Conservation (phyloP, 2,329 filamentous ascomycete genomes). For the Alternaria burnsii region DNA sequence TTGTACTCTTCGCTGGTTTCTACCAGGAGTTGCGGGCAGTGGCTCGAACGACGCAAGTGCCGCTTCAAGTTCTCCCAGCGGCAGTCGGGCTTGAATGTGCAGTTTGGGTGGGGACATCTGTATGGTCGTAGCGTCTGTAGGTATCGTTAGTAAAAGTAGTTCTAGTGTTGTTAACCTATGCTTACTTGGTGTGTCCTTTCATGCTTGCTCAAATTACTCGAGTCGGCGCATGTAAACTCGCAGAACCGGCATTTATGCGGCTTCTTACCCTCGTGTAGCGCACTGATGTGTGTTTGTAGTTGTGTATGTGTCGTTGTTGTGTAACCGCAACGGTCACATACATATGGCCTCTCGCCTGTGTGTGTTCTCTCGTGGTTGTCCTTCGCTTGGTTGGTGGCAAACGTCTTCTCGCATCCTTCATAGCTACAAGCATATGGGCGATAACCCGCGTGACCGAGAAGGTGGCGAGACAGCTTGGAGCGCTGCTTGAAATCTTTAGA, state of each 20-base stretch:
- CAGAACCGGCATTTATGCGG: slow-evolving; percentile 51
- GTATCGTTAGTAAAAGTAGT: background rate
- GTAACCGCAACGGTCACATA: slow-evolving; percentile 48
- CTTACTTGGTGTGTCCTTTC: slow-evolving; percentile 49
- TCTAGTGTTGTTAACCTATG: background rate
- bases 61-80: slow-evolving; percentile 53
- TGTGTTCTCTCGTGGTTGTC: slow-evolving; percentile 52
- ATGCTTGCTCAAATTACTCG: slow-evolving; percentile 50
- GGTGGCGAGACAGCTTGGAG: slow-evolving; percentile 49
- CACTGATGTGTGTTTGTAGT: slow-evolving; percentile 49
- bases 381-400: slow-evolving; percentile 52
- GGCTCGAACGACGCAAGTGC: slow-evolving; percentile 47
- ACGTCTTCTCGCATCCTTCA: slow-evolving; percentile 48
- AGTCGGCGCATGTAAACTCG: slow-evolving; percentile 50
- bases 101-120: slow-evolving; percentile 47
- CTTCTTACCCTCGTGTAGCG: slow-evolving; percentile 49
- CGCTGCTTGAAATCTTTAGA: slow-evolving; percentile 52
- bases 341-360: slow-evolving; percentile 48
- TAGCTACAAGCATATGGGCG: slow-evolving; percentile 49
- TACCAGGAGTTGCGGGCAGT: slow-evolving; percentile 47
- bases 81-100: slow-evolving; percentile 50
- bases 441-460: slow-evolving; percentile 50
- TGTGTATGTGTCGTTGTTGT: slow-evolving; percentile 52
- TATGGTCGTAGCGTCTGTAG: slow-evolving; percentile 47
- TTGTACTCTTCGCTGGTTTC: slow-evolving; percentile 46